A percentile compares a stretch with the other conserved stretches of the same genome.
These are phyloP conservation scores for Astragalus glycyphyllos DNA, from an alignment of 306 rosid species.

Conservation along the genomic window DNA sequence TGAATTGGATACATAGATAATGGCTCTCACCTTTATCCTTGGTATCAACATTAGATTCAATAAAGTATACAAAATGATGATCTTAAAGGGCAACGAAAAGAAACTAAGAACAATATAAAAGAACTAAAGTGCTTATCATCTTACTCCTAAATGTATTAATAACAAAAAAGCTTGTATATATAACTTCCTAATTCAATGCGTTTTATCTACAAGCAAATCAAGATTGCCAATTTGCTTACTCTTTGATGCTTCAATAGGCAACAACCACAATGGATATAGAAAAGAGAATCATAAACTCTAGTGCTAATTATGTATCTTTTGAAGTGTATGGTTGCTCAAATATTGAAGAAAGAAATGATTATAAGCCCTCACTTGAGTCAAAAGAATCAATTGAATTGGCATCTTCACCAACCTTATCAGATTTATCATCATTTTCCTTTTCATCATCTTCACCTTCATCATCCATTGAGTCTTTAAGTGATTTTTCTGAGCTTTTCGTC, in stretches of 20 bases:
- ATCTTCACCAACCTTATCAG: constrained; percentile 37
- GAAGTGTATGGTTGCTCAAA: too few relatives aligned
- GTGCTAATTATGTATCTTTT: constrained; percentile 14
- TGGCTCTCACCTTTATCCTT: constrained; percentile 20
- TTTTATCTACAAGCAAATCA: not conserved
- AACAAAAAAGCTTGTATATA: not conserved
- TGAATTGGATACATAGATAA: constrained; percentile 14
- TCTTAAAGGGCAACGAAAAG: constrained; percentile 40
- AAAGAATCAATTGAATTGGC: constrained; percentile 33
- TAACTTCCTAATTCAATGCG: not conserved
- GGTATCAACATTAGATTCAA: constrained; percentile 29
- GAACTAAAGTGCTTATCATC: constrained; percentile 11
- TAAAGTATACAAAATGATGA: constrained; percentile 26
- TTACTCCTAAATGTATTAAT: not conserved
- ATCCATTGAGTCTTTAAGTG: not conserved
- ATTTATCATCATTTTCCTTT: constrained; percentile 4
- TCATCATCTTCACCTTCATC: not conserved
- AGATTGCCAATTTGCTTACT: constrained; percentile 8
- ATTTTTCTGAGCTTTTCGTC: constrained; percentile 30
- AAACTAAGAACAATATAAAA: constrained; percentile 34
- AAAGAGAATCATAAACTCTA: not conserved
- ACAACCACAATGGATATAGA: constrained; percentile 5
- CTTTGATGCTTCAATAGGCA: constrained; percentile 15
- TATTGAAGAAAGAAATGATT: too few relatives aligned
- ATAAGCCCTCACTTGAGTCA: constrained; percentile 10